A percentile compares a stretch with the other conserved stretches of the same genome.
Evolutionary conservation across 495 filamentous ascomycete species (phyloP).

Genomic region (Cercophora newfieldiana): DNA sequence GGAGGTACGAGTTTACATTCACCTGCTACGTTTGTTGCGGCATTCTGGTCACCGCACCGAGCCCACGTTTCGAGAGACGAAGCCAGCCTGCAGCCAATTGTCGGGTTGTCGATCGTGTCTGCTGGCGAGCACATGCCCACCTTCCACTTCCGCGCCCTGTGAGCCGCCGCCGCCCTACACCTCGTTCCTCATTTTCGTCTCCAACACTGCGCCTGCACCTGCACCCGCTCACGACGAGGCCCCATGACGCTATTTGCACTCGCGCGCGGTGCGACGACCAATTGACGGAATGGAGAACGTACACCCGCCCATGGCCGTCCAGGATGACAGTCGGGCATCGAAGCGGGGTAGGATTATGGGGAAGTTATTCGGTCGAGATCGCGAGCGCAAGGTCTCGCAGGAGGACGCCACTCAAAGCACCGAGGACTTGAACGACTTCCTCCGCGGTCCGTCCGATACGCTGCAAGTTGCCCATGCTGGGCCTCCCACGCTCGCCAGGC

Average conservation of each 20-base stretch:
- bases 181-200: neutral
- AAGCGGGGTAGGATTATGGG: slow-evolving; percentile 51
- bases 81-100: neutral
- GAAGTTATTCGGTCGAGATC: slow-evolving; percentile 46
- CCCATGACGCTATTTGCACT: slow-evolving; percentile 28
- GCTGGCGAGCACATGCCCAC: slow-evolving; percentile 17
- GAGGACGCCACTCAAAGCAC: slow-evolving; percentile 36
- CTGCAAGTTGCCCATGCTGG: slow-evolving; percentile 41
- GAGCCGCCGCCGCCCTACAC: neutral
- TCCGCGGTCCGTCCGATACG: slow-evolving; percentile 44
- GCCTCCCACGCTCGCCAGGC: slow-evolving; percentile 44
- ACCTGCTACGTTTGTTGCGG: neutral
- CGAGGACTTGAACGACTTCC: slow-evolving; percentile 46
- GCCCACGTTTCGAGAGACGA: neutral
- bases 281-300: slow-evolving; percentile 48
- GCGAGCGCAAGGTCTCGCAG: slow-evolving; percentile 41
- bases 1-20: neutral
- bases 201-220: neutral
- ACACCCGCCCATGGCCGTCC: slow-evolving; percentile 31
- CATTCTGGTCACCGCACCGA: neutral
- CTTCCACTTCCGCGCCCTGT: slow-evolving; percentile 10
- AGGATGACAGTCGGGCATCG: slow-evolving; percentile 37
- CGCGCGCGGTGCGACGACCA: slow-evolving; percentile 16
- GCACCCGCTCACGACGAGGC: neutral
- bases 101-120: neutral